Evolutionary conservation across 257 asterid genomes (phyloP).

Genomic region (Verbascum thapsus): DNA sequence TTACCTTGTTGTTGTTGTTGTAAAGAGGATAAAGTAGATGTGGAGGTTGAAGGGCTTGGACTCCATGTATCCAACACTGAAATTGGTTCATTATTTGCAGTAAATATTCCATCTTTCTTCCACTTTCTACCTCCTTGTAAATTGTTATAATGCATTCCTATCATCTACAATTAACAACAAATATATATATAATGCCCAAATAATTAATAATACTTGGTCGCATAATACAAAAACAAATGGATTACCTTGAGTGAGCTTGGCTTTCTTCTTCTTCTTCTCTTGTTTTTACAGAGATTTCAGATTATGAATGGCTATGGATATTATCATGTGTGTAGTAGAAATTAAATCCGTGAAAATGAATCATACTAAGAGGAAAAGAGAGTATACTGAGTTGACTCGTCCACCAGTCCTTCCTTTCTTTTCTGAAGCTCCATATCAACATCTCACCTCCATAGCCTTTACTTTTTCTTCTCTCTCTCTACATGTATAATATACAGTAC

Average conservation of each 20-base stretch:
- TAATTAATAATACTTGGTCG: neutral
- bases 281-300: slow-evolving; percentile 11
- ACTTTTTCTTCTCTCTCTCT: neutral
- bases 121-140: slow-evolving; percentile 40
- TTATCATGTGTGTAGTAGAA: too few species aligned
- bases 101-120: slow-evolving; percentile 44
- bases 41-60: slow-evolving; percentile 62
- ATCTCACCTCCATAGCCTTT: neutral
- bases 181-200: slow-evolving; percentile 6
- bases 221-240: neutral
- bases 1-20: slow-evolving; percentile 25
- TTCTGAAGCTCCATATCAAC: slow-evolving; percentile 33
- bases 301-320: neutral
- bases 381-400: slow-evolving; percentile 7
- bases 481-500: neutral
- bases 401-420: slow-evolving; percentile 33
- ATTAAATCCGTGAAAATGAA: slow-evolving; percentile 27
- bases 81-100: slow-evolving; percentile 47
- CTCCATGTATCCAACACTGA: slow-evolving; percentile 59
- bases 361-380: too few species aligned
- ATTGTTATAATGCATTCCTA: slow-evolving; percentile 47
- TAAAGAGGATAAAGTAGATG: slow-evolving; percentile 52
- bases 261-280: slow-evolving; percentile 25
- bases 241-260: slow-evolving; percentile 13
- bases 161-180: slow-evolving; percentile 30